Base-by-base conservation (phyloP, 2,329 filamentous ascomycete genomes). In the Curvularia verruculosa region DNA sequence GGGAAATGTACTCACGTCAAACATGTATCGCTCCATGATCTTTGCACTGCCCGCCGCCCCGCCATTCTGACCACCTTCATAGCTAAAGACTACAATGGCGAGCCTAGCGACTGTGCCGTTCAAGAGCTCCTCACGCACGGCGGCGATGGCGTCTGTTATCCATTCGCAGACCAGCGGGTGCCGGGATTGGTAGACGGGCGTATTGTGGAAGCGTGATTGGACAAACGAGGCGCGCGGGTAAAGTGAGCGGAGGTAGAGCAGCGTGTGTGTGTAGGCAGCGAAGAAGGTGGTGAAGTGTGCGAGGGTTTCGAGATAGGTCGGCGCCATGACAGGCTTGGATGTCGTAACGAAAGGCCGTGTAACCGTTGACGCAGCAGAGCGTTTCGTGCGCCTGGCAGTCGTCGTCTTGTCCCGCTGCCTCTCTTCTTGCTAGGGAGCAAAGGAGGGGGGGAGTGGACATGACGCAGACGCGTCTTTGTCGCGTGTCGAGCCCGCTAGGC, bases 161-260 rank as follows among this genome's bases (percentile, higher is more conserved):
- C 93, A 97, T 68, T 86, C 81, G 82, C 91, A 96, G 63, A 96
- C 89, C 66, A 86, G 85, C 0, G 93, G 91, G 76, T 96, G 92
- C 56, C 92, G 89, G 58, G 87, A 94, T 74, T 96, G 92, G 68
- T 90, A 89, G 44, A 96, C 89, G 28, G 91, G 85, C 56, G 92
- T 87, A 78, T 94, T 92, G 82, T 93, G 93, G 68, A 91, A 92
- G 62, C 89, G 86, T 37, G 89, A 85, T 40, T 89, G 86, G 56
- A 94, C 84, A 78, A 96, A 97, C 34, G 91, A 91, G 26, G 85
- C 78, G 47, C 80, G 77, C 0, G 93, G 92, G 76, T 97, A 97
- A 70, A 96, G 86, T 58, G 78, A 77, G 66, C 93, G 90, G 70
- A 95, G 87, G 80, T 88, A 94, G 65, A 96, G 86, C 68, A 97